Evolutionary conservation across 1,284 basidiomycete species (phyloP).

Genomic region (Pseudozyma hubeiensis): DNA sequence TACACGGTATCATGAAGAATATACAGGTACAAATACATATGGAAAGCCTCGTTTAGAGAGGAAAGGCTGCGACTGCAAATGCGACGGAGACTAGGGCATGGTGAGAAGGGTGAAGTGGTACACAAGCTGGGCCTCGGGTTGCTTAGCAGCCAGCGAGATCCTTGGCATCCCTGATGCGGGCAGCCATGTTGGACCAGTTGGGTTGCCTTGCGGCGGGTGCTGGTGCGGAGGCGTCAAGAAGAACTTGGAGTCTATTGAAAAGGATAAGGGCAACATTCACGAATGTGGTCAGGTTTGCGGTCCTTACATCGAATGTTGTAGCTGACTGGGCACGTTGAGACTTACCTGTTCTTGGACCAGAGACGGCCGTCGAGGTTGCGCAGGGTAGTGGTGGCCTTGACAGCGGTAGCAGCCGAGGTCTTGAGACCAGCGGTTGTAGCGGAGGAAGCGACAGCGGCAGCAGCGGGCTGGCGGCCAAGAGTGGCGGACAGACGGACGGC

Average conservation of each 20-base stretch:
- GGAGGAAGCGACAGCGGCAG: conserved; percentile 23
- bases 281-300: conserved; percentile 4
- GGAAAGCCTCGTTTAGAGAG: conserved; percentile 1
- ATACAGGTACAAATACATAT: conserved; percentile 37
- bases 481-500: conserved; percentile 48
- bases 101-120: background rate
- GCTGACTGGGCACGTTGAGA: background rate
- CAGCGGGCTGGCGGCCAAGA: conserved; percentile 44
- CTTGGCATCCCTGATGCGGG: conserved; percentile 46
- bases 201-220: conserved; percentile 27
- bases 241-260: conserved; percentile 29
- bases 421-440: conserved; percentile 44
- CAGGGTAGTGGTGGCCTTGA: conserved; percentile 32
- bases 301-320: background rate
- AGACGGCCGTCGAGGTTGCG: conserved; percentile 44
- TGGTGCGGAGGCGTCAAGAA: conserved; percentile 37
- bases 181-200: conserved; percentile 47
- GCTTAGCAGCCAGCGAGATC: conserved; percentile 46
- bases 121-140: background rate
- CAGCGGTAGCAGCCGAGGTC: conserved; percentile 37
- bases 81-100: background rate
- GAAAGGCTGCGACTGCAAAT: conserved; percentile 17
- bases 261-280: background rate
- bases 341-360: conserved; percentile 46
- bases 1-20: conserved; percentile 5